Percentiles rank a stretch among this genome's conserved stretches.
phyloP scores from a whole-genome alignment of 257 asterid species.

The Gentiana straminea region DNA sequence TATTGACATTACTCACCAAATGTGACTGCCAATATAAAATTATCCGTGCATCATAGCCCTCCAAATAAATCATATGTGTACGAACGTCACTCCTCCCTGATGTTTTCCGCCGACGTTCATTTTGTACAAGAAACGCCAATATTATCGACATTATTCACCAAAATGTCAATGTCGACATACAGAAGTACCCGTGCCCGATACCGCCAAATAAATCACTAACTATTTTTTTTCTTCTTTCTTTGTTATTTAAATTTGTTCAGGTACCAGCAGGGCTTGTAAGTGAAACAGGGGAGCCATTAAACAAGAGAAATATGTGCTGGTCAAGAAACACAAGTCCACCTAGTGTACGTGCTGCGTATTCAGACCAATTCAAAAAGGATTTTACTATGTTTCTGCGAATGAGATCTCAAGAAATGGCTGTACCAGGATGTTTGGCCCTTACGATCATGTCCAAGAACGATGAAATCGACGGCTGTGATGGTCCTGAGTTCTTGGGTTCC shows the following conservation, averaged over 20 bases:
- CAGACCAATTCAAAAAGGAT: constrained; percentile 9
- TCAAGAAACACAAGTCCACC: constrained; percentile 3
- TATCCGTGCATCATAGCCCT: too few relatives aligned
- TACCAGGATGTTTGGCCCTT: constrained; percentile 5
- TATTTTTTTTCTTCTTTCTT: too few relatives aligned
- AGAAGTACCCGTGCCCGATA: too few relatives aligned
- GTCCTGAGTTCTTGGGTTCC: not conserved
- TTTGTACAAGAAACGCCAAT: too few relatives aligned
- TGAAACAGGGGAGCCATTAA: constrained; percentile 3
- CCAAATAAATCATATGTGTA: too few relatives aligned
- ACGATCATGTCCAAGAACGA: constrained; percentile 6
- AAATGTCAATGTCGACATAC: too few relatives aligned
- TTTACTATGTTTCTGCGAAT: constrained; percentile 4
- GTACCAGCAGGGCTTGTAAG: not conserved
- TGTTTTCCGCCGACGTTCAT: too few relatives aligned
- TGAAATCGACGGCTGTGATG: constrained; percentile 1
- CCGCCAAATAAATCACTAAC: too few relatives aligned
- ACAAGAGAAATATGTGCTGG: constrained; percentile 10
- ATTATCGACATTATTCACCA: too few relatives aligned
- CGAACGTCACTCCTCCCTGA: too few relatives aligned
- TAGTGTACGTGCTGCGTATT: constrained; percentile 4
- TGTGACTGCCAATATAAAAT: too few relatives aligned
- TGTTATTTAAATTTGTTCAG: not conserved
- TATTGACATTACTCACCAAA: too few relatives aligned
- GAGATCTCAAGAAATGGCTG: constrained; percentile 4